Evolutionary conservation across 768 basidiomycete species (phyloP).

Genomic region (Mycena albidolilacea): DNA sequence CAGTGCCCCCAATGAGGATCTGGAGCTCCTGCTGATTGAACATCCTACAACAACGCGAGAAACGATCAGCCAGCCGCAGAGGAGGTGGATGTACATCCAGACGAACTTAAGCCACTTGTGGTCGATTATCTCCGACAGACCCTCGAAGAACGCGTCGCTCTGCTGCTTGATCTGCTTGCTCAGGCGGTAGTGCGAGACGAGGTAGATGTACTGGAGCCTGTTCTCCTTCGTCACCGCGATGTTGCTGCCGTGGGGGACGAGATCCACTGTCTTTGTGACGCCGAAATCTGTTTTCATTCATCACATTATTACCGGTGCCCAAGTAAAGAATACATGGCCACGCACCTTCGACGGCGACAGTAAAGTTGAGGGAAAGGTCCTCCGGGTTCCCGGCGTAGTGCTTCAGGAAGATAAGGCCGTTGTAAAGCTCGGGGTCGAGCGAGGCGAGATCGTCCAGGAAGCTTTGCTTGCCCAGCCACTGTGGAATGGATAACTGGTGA

Average conservation of each 20-base stretch:
- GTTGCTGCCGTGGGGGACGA: constrained; percentile 87
- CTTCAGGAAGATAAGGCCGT: constrained; percentile 93
- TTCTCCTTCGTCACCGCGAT: constrained; percentile 92
- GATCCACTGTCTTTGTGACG: constrained; percentile 78
- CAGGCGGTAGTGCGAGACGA: constrained; percentile 90
- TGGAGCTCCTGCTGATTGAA: constrained; percentile 98
- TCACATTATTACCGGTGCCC: background rate
- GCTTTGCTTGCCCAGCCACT: constrained; percentile 95
- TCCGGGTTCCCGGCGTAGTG: constrained; percentile 90
- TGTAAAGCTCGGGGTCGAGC: constrained; percentile 92
- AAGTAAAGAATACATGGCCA: background rate
- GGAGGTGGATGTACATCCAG: background rate
- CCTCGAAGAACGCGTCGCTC: constrained; percentile 91
- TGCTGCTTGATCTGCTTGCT: constrained; percentile 91
- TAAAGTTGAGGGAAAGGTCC: constrained; percentile 92
- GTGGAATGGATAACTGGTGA: constrained; percentile 1
- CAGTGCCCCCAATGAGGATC: constrained; percentile 90
- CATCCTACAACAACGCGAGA: constrained; percentile 69
- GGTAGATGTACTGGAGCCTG: constrained; percentile 89
- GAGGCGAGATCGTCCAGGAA: constrained; percentile 95
- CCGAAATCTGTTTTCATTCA: constrained; percentile 79
- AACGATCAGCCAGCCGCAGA: background rate
- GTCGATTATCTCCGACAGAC: constrained; percentile 93
- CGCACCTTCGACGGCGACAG: constrained; percentile 88
- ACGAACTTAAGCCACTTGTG: constrained; percentile 86